Base-by-base conservation (phyloP, 768 basidiomycete species). In the Lactarius deliciosus region DNA sequence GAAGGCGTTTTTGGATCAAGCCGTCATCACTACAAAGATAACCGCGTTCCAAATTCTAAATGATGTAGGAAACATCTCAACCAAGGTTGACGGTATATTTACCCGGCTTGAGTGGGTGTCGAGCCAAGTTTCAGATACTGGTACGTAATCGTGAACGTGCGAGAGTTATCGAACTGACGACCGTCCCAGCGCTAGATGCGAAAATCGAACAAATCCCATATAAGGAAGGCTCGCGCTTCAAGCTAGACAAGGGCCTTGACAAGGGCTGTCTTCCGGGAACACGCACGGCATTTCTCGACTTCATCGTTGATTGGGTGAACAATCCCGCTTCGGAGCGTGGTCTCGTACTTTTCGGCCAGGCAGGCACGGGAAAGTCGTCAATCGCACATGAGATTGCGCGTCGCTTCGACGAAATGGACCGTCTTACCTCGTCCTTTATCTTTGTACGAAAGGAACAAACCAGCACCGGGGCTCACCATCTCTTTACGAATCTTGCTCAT, bases 271-370 rank as follows among this genome's bases (percentile, higher is more conserved):
- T 32, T 32, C 32, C 32, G 5, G 32, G 32, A 57, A 57, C 47
- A 1, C 47, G 47, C 22, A 50, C 4, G 5, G 13, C 11, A 0
- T 50, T 50, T 13, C 22, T 50, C 30, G 55, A 57, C 28, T 57
- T 57, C 8, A 57, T 34, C 10, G 34, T 36, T 22, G n/a, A 57
- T 20, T 57, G 55, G 55, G 55, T n/a, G 1, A 57, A 57, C n/a
- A 36, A 34, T 34, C 55, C 55, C 10, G 18, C n/a, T 25, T 50
- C 47, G 5, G 22, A 22, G 47, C 47, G 47, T 25, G 3, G 4
- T 50, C 58, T 60, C 40, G 40, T 60, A 9, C 58, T 60, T 20
- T 60, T 60, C 15, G 58, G 58, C 5, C 38, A 15, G 18, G 58
- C 58, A 13, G 47, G 47, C 47, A 50, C 22, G 13, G 47, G 47